phyloP scores from a whole-genome alignment of 352 stramenopile genomes.

The Phytophthora rubi region DNA sequence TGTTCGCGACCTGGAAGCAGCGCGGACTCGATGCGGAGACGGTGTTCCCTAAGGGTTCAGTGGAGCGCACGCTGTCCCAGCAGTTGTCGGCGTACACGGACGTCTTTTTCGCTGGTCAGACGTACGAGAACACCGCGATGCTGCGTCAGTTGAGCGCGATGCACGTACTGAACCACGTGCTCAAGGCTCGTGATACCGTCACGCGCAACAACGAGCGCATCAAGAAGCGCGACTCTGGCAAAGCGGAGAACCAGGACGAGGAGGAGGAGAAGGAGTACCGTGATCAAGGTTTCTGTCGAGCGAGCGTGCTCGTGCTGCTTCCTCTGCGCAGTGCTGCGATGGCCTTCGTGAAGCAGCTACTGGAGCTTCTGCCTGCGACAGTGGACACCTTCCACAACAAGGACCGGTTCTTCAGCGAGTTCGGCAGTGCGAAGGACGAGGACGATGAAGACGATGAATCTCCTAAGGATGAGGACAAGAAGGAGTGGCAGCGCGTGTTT shows the following conservation, averaged over 20 bases:
- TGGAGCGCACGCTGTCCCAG: conserved; percentile 60
- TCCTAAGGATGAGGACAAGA: conserved; percentile 40
- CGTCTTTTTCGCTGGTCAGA: conserved; percentile 77
- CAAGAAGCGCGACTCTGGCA: conserved; percentile 43
- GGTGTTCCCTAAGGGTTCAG: conserved; percentile 39
- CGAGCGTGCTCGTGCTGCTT: conserved; percentile 73
- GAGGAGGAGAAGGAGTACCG: conserved; percentile 78
- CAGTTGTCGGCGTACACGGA: conserved; percentile 67
- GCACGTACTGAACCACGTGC: conserved; percentile 81
- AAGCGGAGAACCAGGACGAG: conserved; percentile 21
- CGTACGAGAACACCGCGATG: conserved; percentile 54
- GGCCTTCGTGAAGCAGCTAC: conserved; percentile 68
- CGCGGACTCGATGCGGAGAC: conserved; percentile 44
- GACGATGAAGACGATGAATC: conserved; percentile 24
- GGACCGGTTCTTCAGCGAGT: conserved; percentile 75
- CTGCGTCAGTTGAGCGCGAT: conserved; percentile 71
- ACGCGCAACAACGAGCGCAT: conserved; percentile 77
- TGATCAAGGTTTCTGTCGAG: conserved; percentile 78
- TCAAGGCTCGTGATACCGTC: conserved; percentile 79
- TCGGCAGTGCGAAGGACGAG: conserved; percentile 39
- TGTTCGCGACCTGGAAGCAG: conserved; percentile 56
- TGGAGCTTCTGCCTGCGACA: conserved; percentile 64
- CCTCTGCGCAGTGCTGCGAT: conserved; percentile 70
- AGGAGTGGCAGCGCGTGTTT: conserved; percentile 83
- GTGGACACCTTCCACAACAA: conserved; percentile 78